Base-by-base conservation (phyloP, 2,329 filamentous ascomycete species). In the Aureobasidium vineae region DNA sequence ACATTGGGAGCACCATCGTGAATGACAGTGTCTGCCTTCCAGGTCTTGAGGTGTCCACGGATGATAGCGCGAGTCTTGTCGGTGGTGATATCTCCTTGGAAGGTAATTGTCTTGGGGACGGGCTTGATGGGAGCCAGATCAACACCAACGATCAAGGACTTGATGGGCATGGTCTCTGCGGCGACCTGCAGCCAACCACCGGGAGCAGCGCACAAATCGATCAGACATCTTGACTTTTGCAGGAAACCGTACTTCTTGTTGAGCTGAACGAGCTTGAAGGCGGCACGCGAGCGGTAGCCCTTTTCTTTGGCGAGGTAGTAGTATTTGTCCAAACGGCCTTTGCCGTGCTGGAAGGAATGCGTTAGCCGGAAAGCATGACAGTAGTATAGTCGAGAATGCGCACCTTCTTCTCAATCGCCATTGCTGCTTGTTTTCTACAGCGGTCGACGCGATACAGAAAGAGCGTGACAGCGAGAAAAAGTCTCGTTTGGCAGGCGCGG, bases 231-330 rank as follows among this genome's bases (percentile, higher is more conserved):
- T 80, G 92, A 96, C 83, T 96, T 94, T 79, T 98, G 92, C 72
- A 99, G 83, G 79, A 99, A 99, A 72, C 92, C 91, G 89, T 96
- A 99, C 78, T 97, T 98, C 81, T 98, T 97, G 82, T 99, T 99
- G 73, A 99, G 83, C 78, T 99, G 94, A 72, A 99, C 94, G 73
- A 99, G 82, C 82, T 99, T 99, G 85, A 98, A 98, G 66, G 95
- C 93, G 72, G 95, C 93, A 85, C 95, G 87, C 69, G 95, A 94
- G 74, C 95, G 86, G 77, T 97, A 99, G 69, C 95, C 95, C 79
- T 97, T 98, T 78, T 99, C 95, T 80, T 99, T 99, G 69, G 95
- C 95, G 74, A 98, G 88, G 77, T 93, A 94, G 81, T 98, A 99
- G 91, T 93, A 98, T 80, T 98, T 97, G 80, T 99, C 95, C 75